Conservation (phyloP, 306 rosid genomes). For the Quercus cerris region DNA sequence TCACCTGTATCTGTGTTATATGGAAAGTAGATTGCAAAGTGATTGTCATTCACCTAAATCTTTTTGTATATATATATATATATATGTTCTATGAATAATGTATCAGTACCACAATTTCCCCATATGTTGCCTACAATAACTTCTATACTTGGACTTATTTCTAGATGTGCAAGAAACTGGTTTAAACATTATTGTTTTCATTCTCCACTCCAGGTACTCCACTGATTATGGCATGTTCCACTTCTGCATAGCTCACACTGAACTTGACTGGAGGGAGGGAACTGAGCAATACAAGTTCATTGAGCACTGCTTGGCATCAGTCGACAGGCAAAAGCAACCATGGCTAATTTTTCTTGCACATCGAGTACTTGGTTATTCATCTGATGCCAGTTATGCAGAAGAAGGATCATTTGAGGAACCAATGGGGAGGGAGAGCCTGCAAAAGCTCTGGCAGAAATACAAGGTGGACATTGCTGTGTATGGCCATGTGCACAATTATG, state of each 20-base stretch:
- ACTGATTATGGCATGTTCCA: slow-evolving; percentile 89
- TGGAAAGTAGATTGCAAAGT: background rate
- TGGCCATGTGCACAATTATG: slow-evolving; percentile 94
- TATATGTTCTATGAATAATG: background rate
- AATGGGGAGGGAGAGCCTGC: slow-evolving; percentile 98
- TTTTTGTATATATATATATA: background rate
- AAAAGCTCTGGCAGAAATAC: slow-evolving; percentile 89
- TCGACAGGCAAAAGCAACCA: slow-evolving; percentile 91
- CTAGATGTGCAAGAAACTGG: background rate
- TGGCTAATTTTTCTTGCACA: slow-evolving; percentile 96
- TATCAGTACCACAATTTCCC: background rate
- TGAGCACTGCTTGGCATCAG: slow-evolving; percentile 79
- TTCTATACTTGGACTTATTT: background rate
- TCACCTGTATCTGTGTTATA: no score
- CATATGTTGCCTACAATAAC: background rate
- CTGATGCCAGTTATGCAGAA: slow-evolving; percentile 60
- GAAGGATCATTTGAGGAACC: slow-evolving; percentile 97
- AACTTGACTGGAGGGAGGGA: slow-evolving; percentile 94
- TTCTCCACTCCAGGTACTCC: slow-evolving; percentile 65
- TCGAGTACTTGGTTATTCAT: slow-evolving; percentile 90
- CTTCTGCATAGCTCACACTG: slow-evolving; percentile 92
- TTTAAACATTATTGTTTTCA: background rate
- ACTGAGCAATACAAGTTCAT: slow-evolving; percentile 80
- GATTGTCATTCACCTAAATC: background rate
- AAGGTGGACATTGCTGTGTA: slow-evolving; percentile 88